These are phyloP conservation scores for Chionographis japonica DNA, from an alignment of 106 monocot genomes.

Conservation along the genomic window DNA sequence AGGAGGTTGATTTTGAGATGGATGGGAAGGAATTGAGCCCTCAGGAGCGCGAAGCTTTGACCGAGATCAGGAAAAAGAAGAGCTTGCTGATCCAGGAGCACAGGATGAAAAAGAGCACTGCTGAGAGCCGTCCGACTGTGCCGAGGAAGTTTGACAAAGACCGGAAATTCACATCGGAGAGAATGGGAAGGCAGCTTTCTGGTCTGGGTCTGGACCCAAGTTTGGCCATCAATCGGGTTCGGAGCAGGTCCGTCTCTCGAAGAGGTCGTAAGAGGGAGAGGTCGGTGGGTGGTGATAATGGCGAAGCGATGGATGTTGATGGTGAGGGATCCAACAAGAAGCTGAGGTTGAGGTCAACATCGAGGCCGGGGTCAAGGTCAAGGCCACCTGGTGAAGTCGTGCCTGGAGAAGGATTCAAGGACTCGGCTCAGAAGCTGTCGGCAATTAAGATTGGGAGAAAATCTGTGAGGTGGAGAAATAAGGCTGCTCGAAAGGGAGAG, in stretches of 20 bases:
- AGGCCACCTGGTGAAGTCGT: conserved; percentile 62
- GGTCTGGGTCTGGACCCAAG: conserved; percentile 66
- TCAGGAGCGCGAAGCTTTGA: conserved; percentile 64
- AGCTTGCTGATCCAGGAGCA: conserved; percentile 78
- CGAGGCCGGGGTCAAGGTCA: conserved; percentile 46
- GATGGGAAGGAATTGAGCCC: conserved; percentile 57
- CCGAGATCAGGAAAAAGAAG: conserved; percentile 80
- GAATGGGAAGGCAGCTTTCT: conserved; percentile 92
- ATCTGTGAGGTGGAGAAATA: conserved; percentile 62
- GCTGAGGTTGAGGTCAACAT: conserved; percentile 37
- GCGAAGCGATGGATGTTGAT: conserved; percentile 59
- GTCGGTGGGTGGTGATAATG: conserved; percentile 25
- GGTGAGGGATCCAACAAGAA: conserved; percentile 59
- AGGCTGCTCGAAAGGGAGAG: conserved; percentile 80
- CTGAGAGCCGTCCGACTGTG: conserved; percentile 84
- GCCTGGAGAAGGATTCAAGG: conserved; percentile 92
- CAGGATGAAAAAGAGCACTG: conserved; percentile 90
- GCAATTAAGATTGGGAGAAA: conserved; percentile 70
- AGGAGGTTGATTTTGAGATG: conserved; percentile 58
- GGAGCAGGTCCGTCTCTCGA: conserved; percentile 47
- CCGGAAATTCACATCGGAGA: conserved; percentile 59
- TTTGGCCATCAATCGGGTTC: conserved; percentile 64
- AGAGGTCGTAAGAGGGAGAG: conserved; percentile 68
- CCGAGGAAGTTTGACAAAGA: conserved; percentile 88
- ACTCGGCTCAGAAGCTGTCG: conserved; percentile 70